Conservation (phyloP, 1,139 yeast genomes). For the Scheffersomyces insectosa region DNA sequence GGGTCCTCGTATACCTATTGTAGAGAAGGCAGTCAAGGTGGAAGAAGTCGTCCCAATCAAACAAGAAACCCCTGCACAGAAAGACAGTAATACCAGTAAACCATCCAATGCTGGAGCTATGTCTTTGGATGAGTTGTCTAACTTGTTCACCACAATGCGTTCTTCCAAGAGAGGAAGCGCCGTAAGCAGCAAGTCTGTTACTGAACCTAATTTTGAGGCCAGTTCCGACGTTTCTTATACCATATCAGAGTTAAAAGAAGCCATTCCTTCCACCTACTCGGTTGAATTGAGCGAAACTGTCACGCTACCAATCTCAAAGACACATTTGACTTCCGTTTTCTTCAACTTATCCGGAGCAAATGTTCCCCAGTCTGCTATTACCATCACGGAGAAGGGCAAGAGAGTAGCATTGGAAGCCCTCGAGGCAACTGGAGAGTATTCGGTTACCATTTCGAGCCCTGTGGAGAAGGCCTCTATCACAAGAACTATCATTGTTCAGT, state of each 20-base stretch:
- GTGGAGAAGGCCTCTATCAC: conserved; percentile 22
- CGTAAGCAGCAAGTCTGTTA: background rate
- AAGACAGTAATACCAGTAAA: conserved; percentile 2
- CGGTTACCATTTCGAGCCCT: conserved; percentile 27
- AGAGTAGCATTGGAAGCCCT: conserved; percentile 20
- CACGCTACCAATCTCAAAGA: conserved; percentile 31
- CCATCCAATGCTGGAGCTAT: conserved; percentile 23
- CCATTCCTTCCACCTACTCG: conserved; percentile 30
- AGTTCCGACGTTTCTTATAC: conserved; percentile 21
- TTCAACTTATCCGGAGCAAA: conserved; percentile 33
- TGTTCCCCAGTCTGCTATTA: conserved; percentile 27
- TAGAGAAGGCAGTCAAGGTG: conserved; percentile 26
- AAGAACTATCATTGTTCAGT: conserved; percentile 10
- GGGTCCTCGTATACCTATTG: conserved; percentile 64
- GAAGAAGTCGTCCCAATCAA: conserved; percentile 10
- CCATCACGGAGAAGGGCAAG: conserved; percentile 14
- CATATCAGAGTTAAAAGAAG: conserved; percentile 31
- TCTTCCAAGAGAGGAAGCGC: conserved; percentile 9
- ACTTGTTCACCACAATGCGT: conserved; percentile 34
- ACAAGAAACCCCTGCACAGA: conserved; percentile 5
- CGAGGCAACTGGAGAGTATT: conserved; percentile 30
- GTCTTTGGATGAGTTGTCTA: conserved; percentile 42
- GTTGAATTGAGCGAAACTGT: conserved; percentile 13
- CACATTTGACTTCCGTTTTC: conserved; percentile 22
- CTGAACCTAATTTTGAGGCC: conserved; percentile 4